These are phyloP conservation scores for Auricularia heimuer DNA, from an alignment of 768 basidiomycete species.

Conservation along the genomic window DNA sequence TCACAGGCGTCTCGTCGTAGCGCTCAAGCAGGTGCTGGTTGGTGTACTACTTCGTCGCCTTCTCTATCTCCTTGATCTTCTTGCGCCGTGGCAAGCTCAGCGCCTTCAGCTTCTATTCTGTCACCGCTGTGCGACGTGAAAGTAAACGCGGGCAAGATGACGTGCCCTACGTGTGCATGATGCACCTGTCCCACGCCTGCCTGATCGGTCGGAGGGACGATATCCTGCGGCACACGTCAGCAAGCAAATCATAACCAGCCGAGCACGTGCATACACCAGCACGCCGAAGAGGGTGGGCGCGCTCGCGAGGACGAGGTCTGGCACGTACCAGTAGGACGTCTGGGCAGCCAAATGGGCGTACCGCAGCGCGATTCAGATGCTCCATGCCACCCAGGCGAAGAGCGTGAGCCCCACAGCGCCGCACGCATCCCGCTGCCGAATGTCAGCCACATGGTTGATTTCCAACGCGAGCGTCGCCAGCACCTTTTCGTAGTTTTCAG, in stretches of 20 bases:
- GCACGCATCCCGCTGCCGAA: constrained; percentile 75
- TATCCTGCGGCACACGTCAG: constrained; percentile 31
- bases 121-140: not conserved
- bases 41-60: constrained; percentile 91
- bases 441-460: constrained; percentile 71
- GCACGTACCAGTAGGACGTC: too few relatives aligned
- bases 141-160: constrained; percentile 1
- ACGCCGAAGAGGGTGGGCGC: too few relatives aligned
- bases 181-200: constrained; percentile 74
- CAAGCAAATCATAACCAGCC: too few relatives aligned
- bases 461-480: constrained; percentile 56
- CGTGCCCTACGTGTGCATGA: constrained; percentile 71
- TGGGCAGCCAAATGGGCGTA: too few relatives aligned
- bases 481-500: constrained; percentile 71
- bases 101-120: constrained; percentile 70
- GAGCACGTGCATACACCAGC: too few relatives aligned
- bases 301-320: too few relatives aligned
- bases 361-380: constrained; percentile 11
- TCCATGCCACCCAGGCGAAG: constrained; percentile 68
- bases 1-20: constrained; percentile 53
- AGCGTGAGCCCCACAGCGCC: constrained; percentile 70
- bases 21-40: constrained; percentile 84
- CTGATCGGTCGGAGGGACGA: constrained; percentile 71
- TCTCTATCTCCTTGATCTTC: constrained; percentile 93
- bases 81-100: constrained; percentile 68